Evolutionary conservation across 352 stramenopile species (phyloP), one percentile per base, ranked within the genome.

Genomic region (Globisporangium paroecandrum): DNA sequence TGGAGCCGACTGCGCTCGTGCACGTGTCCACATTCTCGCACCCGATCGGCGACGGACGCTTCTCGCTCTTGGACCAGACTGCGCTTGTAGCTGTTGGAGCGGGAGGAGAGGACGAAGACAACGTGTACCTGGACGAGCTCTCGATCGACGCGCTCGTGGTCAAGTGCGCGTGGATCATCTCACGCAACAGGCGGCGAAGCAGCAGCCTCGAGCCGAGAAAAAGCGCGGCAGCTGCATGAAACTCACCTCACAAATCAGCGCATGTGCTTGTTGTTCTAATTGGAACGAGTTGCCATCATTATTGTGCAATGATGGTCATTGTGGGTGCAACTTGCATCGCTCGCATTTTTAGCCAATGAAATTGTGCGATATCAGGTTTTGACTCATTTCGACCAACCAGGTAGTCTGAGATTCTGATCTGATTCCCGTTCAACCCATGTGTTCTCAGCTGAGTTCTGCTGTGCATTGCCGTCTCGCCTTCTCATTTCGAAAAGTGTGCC

Each of bases 21-120:
- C 71, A 66, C 34, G 41, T 64, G 29, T 49, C 51, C 15, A 53
- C 54, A 25, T 54, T 65, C 18, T 29, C 61, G 8, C 47, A 49
- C 8, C 53, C 68, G 3, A 77, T 73, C 38, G 71, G 60, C 25
- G 68, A 77, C n/a, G 71, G 68, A 1, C 66, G 71, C 32, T 77
- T 74, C 47, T 54, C 57, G 51, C 58, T 64, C 8, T 34, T 75
- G 29, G 58, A 69, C 27, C 41, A 18, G 3, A 27, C 49, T 27
- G 57, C 56, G 5, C 34, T 77, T 6, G 57, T 62, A 29, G 38
- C 58, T n/a, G 61, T 77, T 54, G 58, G 56, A 1, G 8, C 25
- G 18, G 60, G 22, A 8, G 18, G 25, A 0, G 47, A 60, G 27
- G 55, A 38, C 15, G 62, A 46, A 18, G 56, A 22, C 18, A 13